Percentiles rank a stretch among this genome's conserved stretches.
These are phyloP conservation scores for Verticillium zaregamsianum DNA, from an alignment of 2,329 filamentous ascomycete species.

Conservation along the genomic window DNA sequence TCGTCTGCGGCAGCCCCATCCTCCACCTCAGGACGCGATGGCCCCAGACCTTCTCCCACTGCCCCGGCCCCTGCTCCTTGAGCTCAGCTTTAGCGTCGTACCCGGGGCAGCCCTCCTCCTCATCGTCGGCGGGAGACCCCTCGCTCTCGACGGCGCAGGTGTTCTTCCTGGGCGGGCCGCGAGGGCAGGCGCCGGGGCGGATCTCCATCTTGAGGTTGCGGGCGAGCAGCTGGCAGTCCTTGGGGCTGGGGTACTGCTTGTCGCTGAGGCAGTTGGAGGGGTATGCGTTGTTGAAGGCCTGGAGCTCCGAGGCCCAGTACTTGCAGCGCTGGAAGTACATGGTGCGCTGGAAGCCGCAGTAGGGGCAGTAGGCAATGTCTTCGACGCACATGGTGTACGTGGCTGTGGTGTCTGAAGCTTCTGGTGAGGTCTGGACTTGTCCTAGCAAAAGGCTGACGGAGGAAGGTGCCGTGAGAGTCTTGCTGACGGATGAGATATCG, in stretches of 20 bases:
- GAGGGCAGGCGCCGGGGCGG: conserved; percentile 9
- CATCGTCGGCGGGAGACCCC: background rate
- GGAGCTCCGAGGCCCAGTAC: conserved; percentile 1
- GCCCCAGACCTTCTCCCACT: background rate
- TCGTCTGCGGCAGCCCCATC: background rate
- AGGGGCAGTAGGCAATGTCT: conserved; percentile 10
- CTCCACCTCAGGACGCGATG: background rate
- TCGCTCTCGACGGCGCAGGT: background rate
- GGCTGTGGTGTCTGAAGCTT: background rate
- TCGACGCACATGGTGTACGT: conserved; percentile 11
- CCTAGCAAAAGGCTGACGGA: too few species aligned
- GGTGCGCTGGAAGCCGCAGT: conserved; percentile 11
- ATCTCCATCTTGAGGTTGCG: conserved; percentile 7
- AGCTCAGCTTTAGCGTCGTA: background rate
- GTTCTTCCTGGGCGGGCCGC: background rate
- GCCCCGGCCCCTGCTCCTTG: background rate
- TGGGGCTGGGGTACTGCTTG: conserved; percentile 5
- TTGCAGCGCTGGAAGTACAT: conserved; percentile 12
- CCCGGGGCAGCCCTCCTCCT: background rate
- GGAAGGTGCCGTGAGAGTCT: background rate
- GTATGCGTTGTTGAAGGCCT: conserved; percentile 1
- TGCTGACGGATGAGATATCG: background rate
- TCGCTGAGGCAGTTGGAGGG: conserved; percentile 7
- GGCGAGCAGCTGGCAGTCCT: conserved; percentile 7
- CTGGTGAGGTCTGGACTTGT: too few species aligned